A percentile compares a stretch with the other conserved stretches of the same genome.
Conservation (phyloP, 192 early-diverging fungal species). For the Coemansia umbellata region DNA sequence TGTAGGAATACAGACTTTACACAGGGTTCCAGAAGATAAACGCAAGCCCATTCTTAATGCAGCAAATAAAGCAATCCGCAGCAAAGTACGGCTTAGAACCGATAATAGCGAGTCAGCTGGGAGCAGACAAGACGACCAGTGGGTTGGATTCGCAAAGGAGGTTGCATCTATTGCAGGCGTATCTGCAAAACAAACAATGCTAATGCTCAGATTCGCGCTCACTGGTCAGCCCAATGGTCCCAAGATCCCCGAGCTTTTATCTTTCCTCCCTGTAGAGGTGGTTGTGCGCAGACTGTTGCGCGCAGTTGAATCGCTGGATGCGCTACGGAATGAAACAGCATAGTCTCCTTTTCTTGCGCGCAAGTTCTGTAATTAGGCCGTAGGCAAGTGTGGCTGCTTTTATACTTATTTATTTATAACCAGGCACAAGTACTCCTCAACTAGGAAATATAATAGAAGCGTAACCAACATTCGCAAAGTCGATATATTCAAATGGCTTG, state of each 20-base stretch:
- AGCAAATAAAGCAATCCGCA: neutral
- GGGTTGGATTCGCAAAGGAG: conserved; percentile 32
- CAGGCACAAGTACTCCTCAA: neutral
- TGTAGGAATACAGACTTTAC: neutral
- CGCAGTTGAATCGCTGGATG: neutral
- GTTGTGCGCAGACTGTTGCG: conserved; percentile 5
- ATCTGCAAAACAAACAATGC: conserved; percentile 55
- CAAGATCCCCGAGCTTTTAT: conserved; percentile 30
- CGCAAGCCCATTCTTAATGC: conserved; percentile 13
- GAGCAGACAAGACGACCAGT: conserved; percentile 4
- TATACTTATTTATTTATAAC: too few species aligned
- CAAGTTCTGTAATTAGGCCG: too few species aligned
- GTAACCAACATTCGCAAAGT: neutral
- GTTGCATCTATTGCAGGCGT: conserved; percentile 35
- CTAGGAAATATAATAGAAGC: neutral
- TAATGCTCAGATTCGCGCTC: conserved; percentile 60
- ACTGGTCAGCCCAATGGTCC: conserved; percentile 54
- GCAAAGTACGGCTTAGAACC: too few species aligned
- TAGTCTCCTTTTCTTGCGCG: too few species aligned
- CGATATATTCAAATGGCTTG: neutral
- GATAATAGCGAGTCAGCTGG: too few species aligned
- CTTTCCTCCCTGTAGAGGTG: conserved; percentile 9
- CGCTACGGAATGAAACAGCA: too few species aligned
- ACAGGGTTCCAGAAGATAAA: conserved; percentile 15
- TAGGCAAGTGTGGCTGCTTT: too few species aligned